Evolutionary conservation across 2,329 filamentous ascomycete genomes (phyloP).

Genomic region (Alternaria sp.): DNA sequence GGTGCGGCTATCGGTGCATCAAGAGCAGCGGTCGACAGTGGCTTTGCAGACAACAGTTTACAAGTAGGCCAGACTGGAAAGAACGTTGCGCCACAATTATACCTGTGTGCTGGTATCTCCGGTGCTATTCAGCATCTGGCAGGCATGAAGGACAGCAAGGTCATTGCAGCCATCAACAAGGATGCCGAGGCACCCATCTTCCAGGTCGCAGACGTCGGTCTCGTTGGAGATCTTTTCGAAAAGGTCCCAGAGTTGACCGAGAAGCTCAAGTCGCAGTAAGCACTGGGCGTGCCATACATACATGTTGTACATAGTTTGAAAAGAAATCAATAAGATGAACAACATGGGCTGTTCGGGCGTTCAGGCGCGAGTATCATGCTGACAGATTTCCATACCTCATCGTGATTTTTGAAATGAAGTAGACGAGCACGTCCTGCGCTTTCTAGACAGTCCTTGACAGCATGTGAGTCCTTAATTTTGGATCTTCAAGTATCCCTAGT

Average conservation of each 20-base stretch:
- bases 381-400: neutral
- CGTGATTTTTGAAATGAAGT: accelerated
- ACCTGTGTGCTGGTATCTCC: constrained; percentile 93
- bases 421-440: neutral
- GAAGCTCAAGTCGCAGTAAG: constrained; percentile 73
- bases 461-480: neutral
- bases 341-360: neutral
- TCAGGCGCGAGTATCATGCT: neutral
- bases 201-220: constrained; percentile 93
- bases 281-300: constrained; percentile 12
- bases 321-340: neutral
- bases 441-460: neutral
- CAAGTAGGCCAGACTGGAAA: constrained; percentile 99
- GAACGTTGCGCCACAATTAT: constrained; percentile 95
- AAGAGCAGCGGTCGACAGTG: constrained; percentile 93
- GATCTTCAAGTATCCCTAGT: neutral
- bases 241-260: constrained; percentile 95
- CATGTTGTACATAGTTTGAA: constrained; percentile 17
- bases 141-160: constrained; percentile 99
- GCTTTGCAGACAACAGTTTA: constrained; percentile 97
- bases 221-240: constrained; percentile 95
- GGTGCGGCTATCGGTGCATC: constrained; percentile 97
- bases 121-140: constrained; percentile 98
- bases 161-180: constrained; percentile 99
- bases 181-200: constrained; percentile 97